Conservation (phyloP, 192 early-diverging fungal species). For the Chytriomyces confervae region DNA sequence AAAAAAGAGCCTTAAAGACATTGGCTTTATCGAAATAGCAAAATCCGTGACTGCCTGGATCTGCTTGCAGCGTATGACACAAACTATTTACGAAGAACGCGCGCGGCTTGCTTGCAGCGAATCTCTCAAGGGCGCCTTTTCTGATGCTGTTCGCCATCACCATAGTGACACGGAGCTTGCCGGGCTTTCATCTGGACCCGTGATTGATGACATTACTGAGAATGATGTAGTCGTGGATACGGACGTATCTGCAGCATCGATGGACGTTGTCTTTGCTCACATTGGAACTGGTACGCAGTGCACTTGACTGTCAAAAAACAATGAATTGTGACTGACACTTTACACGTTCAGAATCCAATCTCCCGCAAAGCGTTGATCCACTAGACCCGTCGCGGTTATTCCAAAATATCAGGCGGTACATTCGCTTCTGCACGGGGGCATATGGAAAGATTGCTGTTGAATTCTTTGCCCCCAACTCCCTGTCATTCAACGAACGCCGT, state of each 20-base stretch:
- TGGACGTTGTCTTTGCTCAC: not conserved
- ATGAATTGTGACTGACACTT: not conserved
- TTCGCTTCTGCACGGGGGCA: conserved; percentile 48
- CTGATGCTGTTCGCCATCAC: not conserved
- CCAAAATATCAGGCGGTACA: conserved; percentile 42
- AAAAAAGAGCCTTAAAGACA: conserved; percentile 16
- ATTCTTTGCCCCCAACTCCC: conserved; percentile 21
- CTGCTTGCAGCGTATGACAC: conserved; percentile 40
- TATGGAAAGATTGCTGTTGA: conserved; percentile 48
- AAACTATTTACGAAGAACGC: not conserved
- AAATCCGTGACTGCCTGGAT: conserved; percentile 46
- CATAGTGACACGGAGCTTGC: not conserved
- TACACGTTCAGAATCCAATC: not conserved
- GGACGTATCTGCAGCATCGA: not conserved
- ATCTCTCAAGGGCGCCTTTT: not conserved
- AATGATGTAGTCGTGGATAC: not conserved
- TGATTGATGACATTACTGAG: conserved; percentile 4
- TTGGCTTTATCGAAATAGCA: conserved; percentile 32
- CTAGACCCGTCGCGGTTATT: not conserved
- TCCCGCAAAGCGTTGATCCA: not conserved
- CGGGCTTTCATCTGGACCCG: not conserved
- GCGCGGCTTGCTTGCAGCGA: not conserved
- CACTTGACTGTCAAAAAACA: not conserved
- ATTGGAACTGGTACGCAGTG: conserved; percentile 1
- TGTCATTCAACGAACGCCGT: conserved; percentile 14